Evolutionary conservation across 1,284 basidiomycete species (phyloP).

Genomic region (Peniophora sp.): DNA sequence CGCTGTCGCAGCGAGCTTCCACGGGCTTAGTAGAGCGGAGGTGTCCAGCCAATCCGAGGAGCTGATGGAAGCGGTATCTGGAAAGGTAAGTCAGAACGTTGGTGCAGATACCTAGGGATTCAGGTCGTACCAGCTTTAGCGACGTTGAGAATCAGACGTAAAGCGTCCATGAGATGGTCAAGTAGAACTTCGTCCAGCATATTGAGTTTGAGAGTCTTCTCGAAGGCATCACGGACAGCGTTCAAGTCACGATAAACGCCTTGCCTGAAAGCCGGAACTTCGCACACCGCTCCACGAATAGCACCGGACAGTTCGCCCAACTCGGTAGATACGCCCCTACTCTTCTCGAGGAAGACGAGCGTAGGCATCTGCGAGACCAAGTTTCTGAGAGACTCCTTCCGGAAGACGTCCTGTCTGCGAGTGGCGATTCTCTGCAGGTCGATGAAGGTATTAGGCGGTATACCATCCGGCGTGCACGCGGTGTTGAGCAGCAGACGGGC

Average conservation of each 20-base stretch:
- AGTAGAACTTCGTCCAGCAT: slow-evolving; percentile 43
- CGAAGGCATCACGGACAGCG: slow-evolving; percentile 59
- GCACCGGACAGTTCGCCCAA: slow-evolving; percentile 38
- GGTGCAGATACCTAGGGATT: slow-evolving; percentile 1
- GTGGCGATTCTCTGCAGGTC: slow-evolving; percentile 63
- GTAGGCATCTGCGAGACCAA: slow-evolving; percentile 57
- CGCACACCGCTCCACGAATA: slow-evolving; percentile 52
- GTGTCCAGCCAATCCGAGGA: slow-evolving; percentile 53
- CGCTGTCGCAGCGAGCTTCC: slow-evolving; percentile 73
- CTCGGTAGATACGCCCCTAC: slow-evolving; percentile 37
- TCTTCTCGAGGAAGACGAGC: slow-evolving; percentile 63
- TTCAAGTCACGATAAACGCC: slow-evolving; percentile 68
- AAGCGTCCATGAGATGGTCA: slow-evolving; percentile 56
- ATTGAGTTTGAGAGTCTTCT: slow-evolving; percentile 45
- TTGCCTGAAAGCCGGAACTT: slow-evolving; percentile 55
- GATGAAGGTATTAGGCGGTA: slow-evolving; percentile 44
- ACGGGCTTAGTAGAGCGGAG: slow-evolving; percentile 63
- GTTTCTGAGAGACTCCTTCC: slow-evolving; percentile 51
- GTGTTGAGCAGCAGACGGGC: slow-evolving; percentile 48
- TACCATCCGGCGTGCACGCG: slow-evolving; percentile 33
- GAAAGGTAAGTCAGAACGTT: too few relatives aligned
- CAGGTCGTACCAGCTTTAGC: slow-evolving; percentile 33
- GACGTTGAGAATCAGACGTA: slow-evolving; percentile 56
- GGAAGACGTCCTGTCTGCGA: slow-evolving; percentile 56
- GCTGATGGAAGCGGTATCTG: slow-evolving; percentile 29